phyloP scores from a whole-genome alignment of 805 yeast genomes.

The Yamadazyma scolyti region DNA sequence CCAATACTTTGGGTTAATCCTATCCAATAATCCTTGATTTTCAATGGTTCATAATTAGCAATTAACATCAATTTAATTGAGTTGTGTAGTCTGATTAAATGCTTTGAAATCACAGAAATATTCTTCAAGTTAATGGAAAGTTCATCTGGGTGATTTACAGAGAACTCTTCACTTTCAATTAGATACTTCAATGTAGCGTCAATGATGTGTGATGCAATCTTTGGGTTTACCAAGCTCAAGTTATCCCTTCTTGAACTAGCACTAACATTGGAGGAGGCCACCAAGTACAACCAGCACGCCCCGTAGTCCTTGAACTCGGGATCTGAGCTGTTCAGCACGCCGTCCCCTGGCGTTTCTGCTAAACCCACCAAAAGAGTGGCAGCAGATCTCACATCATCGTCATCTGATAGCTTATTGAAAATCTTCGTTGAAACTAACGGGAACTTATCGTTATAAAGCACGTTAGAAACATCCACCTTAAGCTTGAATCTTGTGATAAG shows the following conservation, averaged over 20 bases:
- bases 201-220: constrained; percentile 3
- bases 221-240: no score
- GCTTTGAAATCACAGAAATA: constrained; percentile 2
- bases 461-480: constrained; percentile 2
- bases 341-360: no score
- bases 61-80: constrained; percentile 21
- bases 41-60: constrained; percentile 25
- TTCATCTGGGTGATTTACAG: constrained; percentile 2
- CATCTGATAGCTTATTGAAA: constrained; percentile 44
- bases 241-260: no score
- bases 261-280: constrained; percentile 39
- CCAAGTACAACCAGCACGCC: constrained; percentile 45
- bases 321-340: constrained; percentile 11
- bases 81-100: constrained; percentile 9
- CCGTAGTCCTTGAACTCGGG: constrained; percentile 33
- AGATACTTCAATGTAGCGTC: constrained; percentile 31
- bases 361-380: constrained; percentile 40
- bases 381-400: constrained; percentile 52
- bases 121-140: constrained; percentile 3
- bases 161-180: no score
- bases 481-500: constrained; percentile 7
- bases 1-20: constrained; percentile 57
- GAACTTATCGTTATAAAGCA: constrained; percentile 37
- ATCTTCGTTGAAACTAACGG: constrained; percentile 50
- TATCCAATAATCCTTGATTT: constrained; percentile 66